Percentiles rank a stretch among this genome's conserved stretches.
Conservation (phyloP, 805 yeast genomes). For the Saturnispora halmiae region DNA sequence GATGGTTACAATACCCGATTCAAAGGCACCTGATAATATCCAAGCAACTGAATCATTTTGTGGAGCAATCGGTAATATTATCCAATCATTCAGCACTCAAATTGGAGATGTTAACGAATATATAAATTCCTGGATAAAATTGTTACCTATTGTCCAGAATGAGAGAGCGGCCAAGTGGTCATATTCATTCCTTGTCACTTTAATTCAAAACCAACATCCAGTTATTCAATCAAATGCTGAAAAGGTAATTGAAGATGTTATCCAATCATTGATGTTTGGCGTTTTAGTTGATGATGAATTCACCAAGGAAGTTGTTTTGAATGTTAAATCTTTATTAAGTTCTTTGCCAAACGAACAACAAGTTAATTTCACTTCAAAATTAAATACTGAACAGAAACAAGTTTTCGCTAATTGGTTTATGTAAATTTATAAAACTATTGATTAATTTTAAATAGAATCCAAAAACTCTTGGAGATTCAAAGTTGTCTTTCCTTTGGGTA, state of each 20-base stretch:
- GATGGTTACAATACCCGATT: constrained; percentile 67
- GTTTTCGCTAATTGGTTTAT: constrained; percentile 34
- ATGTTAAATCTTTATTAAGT: constrained; percentile 56
- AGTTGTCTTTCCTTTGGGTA: constrained; percentile 22
- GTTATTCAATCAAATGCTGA: constrained; percentile 45
- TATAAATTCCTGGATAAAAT: constrained; percentile 66
- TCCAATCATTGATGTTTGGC: constrained; percentile 64
- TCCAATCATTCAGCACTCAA: constrained; percentile 49
- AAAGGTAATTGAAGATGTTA: constrained; percentile 55
- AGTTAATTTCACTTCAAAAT: constrained; percentile 49
- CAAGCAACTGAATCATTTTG: constrained; percentile 82
- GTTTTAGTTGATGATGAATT: constrained; percentile 50
- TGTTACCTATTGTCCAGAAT: constrained; percentile 77
- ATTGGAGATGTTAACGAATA: constrained; percentile 57
- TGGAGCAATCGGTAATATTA: constrained; percentile 75
- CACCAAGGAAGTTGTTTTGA: constrained; percentile 52
- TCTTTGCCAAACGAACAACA: constrained; percentile 64
- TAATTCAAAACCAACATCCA: constrained; percentile 61
- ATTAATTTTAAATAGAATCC: not conserved
- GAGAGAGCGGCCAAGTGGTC: constrained; percentile 82
- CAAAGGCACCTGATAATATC: constrained; percentile 75
- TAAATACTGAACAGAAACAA: constrained; percentile 52
- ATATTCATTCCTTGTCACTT: constrained; percentile 62
- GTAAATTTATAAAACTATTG: constrained; percentile 6
- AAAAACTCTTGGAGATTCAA: constrained; percentile 17